These are phyloP conservation scores for Solanum hybrid DNA, from an alignment of 305 asterid genomes.

Conservation along the genomic window DNA sequence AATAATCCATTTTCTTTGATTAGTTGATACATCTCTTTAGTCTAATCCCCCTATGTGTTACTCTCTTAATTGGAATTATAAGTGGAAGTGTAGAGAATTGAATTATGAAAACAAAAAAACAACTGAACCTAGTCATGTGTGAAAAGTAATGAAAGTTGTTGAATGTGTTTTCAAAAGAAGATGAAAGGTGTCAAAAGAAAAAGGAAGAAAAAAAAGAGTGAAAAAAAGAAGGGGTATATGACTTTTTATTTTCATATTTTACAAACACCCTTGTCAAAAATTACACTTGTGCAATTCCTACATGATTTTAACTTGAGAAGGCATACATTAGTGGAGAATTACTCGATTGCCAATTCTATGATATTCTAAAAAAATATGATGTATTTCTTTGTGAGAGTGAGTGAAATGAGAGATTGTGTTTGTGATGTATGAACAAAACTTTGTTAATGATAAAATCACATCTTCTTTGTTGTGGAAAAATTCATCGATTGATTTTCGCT, in stretches of 20 bases:
- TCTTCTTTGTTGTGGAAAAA: neutral
- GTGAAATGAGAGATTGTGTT: neutral
- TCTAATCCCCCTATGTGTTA: neutral
- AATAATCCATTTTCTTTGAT: neutral
- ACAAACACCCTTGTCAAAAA: neutral
- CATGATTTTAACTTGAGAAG: neutral
- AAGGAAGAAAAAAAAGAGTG: neutral
- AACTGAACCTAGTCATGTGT: neutral
- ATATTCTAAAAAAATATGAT: too few relatives aligned
- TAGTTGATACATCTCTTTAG: neutral
- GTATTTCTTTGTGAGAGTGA: neutral
- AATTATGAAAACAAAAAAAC: too few relatives aligned
- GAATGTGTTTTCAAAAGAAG: neutral
- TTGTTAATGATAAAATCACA: neutral
- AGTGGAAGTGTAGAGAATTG: neutral
- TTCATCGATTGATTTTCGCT: neutral
- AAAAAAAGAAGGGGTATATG: neutral
- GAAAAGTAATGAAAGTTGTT: neutral
- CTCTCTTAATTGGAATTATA: too few relatives aligned
- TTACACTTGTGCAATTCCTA: neutral
- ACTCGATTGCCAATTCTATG: neutral
- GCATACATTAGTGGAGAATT: neutral
- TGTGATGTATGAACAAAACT: neutral
- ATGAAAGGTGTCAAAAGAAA: neutral
- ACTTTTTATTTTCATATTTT: neutral